A percentile compares a stretch with the other conserved stretches of the same genome.
phyloP scores from a whole-genome alignment of 1,139 yeast species.

The Lodderomyces beijingensis region DNA sequence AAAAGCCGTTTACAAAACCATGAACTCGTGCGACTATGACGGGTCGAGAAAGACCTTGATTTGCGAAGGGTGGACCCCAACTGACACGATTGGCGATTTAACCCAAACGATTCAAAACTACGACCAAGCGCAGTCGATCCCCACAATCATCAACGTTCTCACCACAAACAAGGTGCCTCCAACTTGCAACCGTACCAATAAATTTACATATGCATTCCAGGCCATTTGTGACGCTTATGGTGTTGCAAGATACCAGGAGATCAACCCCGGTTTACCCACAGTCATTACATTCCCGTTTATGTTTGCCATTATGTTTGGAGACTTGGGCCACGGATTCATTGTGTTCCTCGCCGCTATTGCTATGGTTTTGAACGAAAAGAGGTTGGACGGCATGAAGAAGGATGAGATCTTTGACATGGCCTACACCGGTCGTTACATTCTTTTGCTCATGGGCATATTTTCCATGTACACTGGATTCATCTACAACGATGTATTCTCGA shows the following conservation, averaged over 20 bases:
- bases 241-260: slow-evolving; percentile 70
- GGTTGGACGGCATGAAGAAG: slow-evolving; percentile 55
- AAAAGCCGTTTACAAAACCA: slow-evolving; percentile 61
- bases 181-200: slow-evolving; percentile 71
- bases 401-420: slow-evolving; percentile 86
- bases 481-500: slow-evolving; percentile 74
- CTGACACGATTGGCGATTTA: slow-evolving; percentile 45
- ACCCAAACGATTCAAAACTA: slow-evolving; percentile 30
- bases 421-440: slow-evolving; percentile 66
- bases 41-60: slow-evolving; percentile 58
- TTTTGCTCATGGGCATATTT: slow-evolving; percentile 70
- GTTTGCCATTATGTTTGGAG: slow-evolving; percentile 90
- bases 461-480: slow-evolving; percentile 77
- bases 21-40: slow-evolving; percentile 68
- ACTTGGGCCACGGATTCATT: slow-evolving; percentile 74
- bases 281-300: slow-evolving; percentile 78
- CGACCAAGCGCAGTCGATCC: slow-evolving; percentile 42
- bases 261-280: slow-evolving; percentile 78
- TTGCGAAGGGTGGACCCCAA: slow-evolving; percentile 81
- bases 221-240: slow-evolving; percentile 79
- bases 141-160: slow-evolving; percentile 66
- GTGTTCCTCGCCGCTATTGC: slow-evolving; percentile 55
- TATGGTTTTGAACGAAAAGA: slow-evolving; percentile 59
- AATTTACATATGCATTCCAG: slow-evolving; percentile 74
- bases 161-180: slow-evolving; percentile 72